A percentile compares a stretch with the other conserved stretches of the same genome.
These are phyloP conservation scores for Entomortierella chlamydospora DNA, from an alignment of 192 early-diverging fungal species.

Conservation along the genomic window DNA sequence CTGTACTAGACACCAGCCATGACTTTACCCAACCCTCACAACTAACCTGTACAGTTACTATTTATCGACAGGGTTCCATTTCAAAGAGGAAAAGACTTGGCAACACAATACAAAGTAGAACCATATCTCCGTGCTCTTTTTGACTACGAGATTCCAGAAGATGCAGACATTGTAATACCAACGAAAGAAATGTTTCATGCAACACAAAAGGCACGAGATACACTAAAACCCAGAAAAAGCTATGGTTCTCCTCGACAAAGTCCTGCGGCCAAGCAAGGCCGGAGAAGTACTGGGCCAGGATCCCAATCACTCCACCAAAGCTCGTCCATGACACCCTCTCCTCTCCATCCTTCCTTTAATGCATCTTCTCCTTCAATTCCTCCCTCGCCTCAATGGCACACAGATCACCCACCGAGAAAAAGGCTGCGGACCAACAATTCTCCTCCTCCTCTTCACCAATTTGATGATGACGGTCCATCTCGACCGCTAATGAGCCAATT, in stretches of 20 bases:
- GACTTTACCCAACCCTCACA: no score
- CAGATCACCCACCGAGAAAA: constrained; percentile 41
- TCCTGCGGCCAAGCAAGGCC: constrained; percentile 14
- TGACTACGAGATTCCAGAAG: constrained; percentile 78
- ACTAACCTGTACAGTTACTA: no score
- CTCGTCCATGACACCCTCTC: constrained; percentile 42
- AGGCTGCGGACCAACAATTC: constrained; percentile 36
- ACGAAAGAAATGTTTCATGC: constrained; percentile 62
- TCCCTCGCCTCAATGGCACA: constrained; percentile 40
- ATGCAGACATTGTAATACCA: constrained; percentile 36
- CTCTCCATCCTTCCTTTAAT: constrained; percentile 44
- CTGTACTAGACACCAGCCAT: background rate
- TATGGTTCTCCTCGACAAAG: constrained; percentile 24
- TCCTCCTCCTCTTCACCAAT: constrained; percentile 32
- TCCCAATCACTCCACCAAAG: constrained; percentile 18
- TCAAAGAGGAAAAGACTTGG: constrained; percentile 84
- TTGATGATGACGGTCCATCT: constrained; percentile 29
- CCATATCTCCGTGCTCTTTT: constrained; percentile 80
- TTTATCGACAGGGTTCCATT: constrained; percentile 84
- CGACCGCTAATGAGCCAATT: constrained; percentile 1
- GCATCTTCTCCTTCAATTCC: constrained; percentile 41
- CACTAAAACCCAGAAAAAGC: constrained; percentile 11
- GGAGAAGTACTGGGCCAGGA: constrained; percentile 14
- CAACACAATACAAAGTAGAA: constrained; percentile 83
- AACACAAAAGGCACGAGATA: constrained; percentile 20